Conservation (phyloP, 2,329 filamentous ascomycete genomes). For the Cryphonectria parasitica region DNA sequence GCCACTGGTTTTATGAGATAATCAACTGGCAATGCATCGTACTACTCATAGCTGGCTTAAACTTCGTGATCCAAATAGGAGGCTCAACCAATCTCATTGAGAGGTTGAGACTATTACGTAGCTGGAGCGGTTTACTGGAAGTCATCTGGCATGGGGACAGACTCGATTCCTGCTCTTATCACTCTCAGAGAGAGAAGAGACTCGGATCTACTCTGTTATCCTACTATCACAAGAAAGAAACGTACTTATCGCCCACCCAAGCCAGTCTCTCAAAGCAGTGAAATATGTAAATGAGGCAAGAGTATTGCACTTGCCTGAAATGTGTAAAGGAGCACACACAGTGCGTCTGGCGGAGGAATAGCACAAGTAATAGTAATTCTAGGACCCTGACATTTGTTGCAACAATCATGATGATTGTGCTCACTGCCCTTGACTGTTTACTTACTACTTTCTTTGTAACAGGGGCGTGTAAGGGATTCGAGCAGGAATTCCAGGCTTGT, state of each 20-base stretch:
- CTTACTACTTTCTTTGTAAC: not conserved
- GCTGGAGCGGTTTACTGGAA: not conserved
- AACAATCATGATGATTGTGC: not conserved
- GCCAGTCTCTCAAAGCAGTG: too few relatives aligned
- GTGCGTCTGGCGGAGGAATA: not conserved
- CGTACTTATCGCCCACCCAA: not conserved
- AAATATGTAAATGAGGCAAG: too few relatives aligned
- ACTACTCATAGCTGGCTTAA: not conserved
- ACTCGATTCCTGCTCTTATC: not conserved
- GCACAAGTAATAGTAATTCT: not conserved
- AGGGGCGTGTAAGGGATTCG: not conserved
- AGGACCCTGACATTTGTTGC: not conserved
- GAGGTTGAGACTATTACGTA: not conserved
- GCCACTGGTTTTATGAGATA: not conserved
- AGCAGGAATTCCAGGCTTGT: not conserved
- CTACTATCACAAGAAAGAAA: not conserved
- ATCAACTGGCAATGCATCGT: too few relatives aligned
- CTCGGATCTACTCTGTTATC: not conserved
- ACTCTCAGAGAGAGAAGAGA: not conserved
- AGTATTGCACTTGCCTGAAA: too few relatives aligned
- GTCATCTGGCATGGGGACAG: not conserved
- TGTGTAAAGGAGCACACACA: too few relatives aligned
- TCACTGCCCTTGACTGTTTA: not conserved
- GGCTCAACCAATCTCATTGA: not conserved
- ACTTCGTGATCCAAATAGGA: not conserved